Conservation (phyloP, 768 basidiomycete genomes). For the Kwoniella mangroviensis region DNA sequence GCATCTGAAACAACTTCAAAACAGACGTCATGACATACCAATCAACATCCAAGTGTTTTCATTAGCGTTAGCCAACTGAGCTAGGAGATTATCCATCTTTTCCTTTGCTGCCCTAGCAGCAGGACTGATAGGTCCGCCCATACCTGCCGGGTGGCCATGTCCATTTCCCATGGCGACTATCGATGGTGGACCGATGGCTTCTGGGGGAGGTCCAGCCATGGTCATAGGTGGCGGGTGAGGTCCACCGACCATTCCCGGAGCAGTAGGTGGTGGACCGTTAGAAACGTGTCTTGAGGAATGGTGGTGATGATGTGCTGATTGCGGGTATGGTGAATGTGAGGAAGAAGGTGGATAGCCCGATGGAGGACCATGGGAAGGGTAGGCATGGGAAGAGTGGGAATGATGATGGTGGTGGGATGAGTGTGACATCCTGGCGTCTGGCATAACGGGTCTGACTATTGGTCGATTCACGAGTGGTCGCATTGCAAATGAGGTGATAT, state of each 20-base stretch:
- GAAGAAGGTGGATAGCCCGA: constrained; percentile 31
- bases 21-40: constrained; percentile 63
- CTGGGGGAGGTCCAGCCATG: constrained; percentile 36
- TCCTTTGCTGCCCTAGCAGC: constrained; percentile 42
- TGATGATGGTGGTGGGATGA: constrained; percentile 30
- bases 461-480: constrained; percentile 22
- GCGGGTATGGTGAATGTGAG: constrained; percentile 28
- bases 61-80: constrained; percentile 79
- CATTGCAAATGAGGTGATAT: constrained; percentile 3
- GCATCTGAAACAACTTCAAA: not conserved
- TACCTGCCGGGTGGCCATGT: constrained; percentile 24
- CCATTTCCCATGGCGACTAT: constrained; percentile 32
- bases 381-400: constrained; percentile 23
- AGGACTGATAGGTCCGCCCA: constrained; percentile 16
- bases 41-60: constrained; percentile 95
- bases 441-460: constrained; percentile 16
- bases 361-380: constrained; percentile 27
- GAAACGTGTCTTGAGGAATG: constrained; percentile 31
- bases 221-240: constrained; percentile 25
- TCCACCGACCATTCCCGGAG: constrained; percentile 27
- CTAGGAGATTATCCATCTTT: constrained; percentile 45
- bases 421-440: constrained; percentile 28
- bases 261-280: constrained; percentile 25
- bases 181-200: constrained; percentile 24
- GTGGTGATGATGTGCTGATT: constrained; percentile 28